Percentiles rank a stretch among this genome's conserved stretches.
Conservation (phyloP, 257 asterid species). For the Solanum commersonii region DNA sequence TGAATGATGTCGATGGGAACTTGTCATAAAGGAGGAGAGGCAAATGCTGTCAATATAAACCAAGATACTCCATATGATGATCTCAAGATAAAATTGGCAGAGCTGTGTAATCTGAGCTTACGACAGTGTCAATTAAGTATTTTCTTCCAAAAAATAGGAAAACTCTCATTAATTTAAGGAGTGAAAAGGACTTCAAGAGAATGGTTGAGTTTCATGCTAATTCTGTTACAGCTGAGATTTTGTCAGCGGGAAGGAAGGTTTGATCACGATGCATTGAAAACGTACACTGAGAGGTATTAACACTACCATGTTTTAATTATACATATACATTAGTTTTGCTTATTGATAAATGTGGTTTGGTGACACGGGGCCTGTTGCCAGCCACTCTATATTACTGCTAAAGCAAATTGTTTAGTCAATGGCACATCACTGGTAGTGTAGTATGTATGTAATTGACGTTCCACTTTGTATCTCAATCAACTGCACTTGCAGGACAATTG, state of each 20-base stretch:
- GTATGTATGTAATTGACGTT: not conserved
- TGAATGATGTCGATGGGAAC: conserved; percentile 55
- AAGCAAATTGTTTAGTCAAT: not conserved
- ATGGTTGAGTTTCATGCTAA: conserved; percentile 76
- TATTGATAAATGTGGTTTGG: not conserved
- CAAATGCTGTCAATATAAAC: conserved; percentile 69
- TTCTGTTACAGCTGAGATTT: conserved; percentile 79
- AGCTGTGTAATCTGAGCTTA: conserved; percentile 59
- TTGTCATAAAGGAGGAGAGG: conserved; percentile 74
- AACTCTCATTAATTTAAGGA: conserved; percentile 65
- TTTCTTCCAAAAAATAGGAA: conserved; percentile 87
- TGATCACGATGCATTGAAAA: conserved; percentile 35
- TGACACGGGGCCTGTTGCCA: not conserved
- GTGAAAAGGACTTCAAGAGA: conserved; percentile 72
- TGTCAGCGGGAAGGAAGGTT: conserved; percentile 60
- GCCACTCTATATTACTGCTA: not conserved
- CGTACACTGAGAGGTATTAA: conserved; percentile 41
- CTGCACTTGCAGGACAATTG: conserved; percentile 43
- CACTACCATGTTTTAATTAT: not conserved
- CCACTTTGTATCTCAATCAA: conserved; percentile 6
- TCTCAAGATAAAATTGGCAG: conserved; percentile 69
- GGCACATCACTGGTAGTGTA: not conserved
- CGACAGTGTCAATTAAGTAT: conserved; percentile 61
- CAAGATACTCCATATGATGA: conserved; percentile 52
- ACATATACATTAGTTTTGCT: not conserved